These are phyloP conservation scores for Amphirosellinia nigrospora DNA, from an alignment of 495 filamentous ascomycete genomes.

Conservation along the genomic window DNA sequence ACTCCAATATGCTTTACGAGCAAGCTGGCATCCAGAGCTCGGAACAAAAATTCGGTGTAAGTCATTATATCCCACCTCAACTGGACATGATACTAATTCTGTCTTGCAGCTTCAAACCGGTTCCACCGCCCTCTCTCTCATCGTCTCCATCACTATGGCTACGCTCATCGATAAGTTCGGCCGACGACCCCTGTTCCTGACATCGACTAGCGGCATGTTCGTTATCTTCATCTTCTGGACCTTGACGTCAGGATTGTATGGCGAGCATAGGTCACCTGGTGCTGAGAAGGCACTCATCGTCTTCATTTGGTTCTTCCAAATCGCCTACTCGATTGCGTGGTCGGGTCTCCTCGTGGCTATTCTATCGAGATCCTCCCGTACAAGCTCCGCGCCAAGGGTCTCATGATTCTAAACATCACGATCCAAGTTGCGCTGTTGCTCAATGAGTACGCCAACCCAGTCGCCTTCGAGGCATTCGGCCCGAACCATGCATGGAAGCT, in stretches of 20 bases:
- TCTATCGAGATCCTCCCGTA: conserved; percentile 75
- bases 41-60: conserved; percentile 54
- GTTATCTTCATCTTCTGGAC: conserved; percentile 65
- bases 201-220: conserved; percentile 65
- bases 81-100: neutral
- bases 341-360: conserved; percentile 69
- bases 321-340: conserved; percentile 66
- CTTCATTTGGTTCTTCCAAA: conserved; percentile 61
- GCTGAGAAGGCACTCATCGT: conserved; percentile 59
- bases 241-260: conserved; percentile 47
- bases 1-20: conserved; percentile 62
- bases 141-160: conserved; percentile 60
- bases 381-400: conserved; percentile 66
- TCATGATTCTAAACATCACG: conserved; percentile 59
- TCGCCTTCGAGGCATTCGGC: conserved; percentile 60
- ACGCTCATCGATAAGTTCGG: conserved; percentile 67
- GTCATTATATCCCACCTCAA: conserved; percentile 29
- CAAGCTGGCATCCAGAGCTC: conserved; percentile 61
- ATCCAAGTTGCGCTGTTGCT: conserved; percentile 59
- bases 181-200: conserved; percentile 63
- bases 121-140: conserved; percentile 57
- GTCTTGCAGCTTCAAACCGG: conserved; percentile 54
- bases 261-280: conserved; percentile 43
- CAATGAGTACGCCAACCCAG: conserved; percentile 66
- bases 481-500: conserved; percentile 59